phyloP scores from a whole-genome alignment of 2,329 filamentous ascomycete species.

The Aspergillus novoparasiticus region DNA sequence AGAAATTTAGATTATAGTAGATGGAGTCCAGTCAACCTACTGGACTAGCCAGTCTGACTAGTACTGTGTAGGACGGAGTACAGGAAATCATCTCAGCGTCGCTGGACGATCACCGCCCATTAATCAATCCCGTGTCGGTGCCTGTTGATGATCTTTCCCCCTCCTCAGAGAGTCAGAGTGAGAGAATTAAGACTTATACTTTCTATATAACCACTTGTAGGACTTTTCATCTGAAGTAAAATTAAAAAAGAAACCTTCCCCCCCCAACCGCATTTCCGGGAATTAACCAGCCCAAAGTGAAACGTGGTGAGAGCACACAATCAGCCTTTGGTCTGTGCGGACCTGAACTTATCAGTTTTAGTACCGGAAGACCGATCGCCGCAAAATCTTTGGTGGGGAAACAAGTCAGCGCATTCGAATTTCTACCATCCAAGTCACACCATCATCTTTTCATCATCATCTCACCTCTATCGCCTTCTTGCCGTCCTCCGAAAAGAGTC shows the following conservation, averaged over 20 bases:
- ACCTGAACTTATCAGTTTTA: conserved; percentile 12
- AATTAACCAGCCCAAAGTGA: neutral
- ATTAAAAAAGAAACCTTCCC: too few relatives aligned
- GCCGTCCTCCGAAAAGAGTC: neutral
- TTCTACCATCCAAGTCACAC: conserved; percentile 18
- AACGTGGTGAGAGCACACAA: conserved; percentile 3
- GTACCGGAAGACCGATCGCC: conserved; percentile 26
- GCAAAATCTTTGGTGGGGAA: conserved; percentile 31
- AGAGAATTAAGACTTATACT: too few relatives aligned
- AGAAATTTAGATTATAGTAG: too few relatives aligned
- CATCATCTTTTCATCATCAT: conserved; percentile 13
- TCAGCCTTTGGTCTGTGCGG: conserved; percentile 21
- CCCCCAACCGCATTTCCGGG: neutral
- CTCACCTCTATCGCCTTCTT: conserved; percentile 2
- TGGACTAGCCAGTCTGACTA: neutral
- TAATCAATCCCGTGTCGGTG: neutral
- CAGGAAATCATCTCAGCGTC: neutral
- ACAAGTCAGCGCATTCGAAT: conserved; percentile 16
- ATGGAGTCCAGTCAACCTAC: neutral
- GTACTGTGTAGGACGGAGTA: conserved; percentile 3
- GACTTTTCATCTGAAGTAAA: too few relatives aligned
- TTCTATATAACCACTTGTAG: too few relatives aligned
- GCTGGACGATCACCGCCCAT: neutral
- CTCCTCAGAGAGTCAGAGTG: neutral
- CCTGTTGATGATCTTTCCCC: neutral